These are phyloP conservation scores for Yarrowia deformans DNA, from an alignment of 805 yeast species.

Conservation along the genomic window DNA sequence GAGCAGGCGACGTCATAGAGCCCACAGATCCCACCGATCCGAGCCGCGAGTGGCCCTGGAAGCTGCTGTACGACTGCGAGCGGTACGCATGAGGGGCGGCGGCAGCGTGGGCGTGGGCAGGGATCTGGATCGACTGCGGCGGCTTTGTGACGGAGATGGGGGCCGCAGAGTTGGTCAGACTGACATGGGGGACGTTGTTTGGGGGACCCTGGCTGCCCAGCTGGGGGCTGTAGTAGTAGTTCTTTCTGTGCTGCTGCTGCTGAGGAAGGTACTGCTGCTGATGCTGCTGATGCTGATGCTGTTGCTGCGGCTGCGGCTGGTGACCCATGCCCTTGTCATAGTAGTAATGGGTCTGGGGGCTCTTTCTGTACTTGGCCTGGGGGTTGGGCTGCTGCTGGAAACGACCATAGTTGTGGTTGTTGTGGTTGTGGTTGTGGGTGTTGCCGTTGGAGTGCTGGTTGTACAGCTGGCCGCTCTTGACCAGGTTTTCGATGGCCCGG, in stretches of 20 bases:
- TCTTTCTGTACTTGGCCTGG: slow-evolving; percentile 11
- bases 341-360: slow-evolving; percentile 32
- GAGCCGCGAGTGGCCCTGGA: slow-evolving; percentile 27
- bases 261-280: slow-evolving; percentile 16
- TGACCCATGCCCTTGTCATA: not conserved
- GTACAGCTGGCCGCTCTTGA: slow-evolving; percentile 37
- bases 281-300: slow-evolving; percentile 13
- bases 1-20: slow-evolving; percentile 18
- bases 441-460: not conserved
- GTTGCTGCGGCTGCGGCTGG: not conserved
- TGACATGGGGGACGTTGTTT: slow-evolving; percentile 15
- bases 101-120: not conserved
- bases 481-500: slow-evolving; percentile 36
- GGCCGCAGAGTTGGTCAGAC: not conserved
- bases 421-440: not conserved
- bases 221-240: slow-evolving; percentile 35
- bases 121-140: slow-evolving; percentile 23
- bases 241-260: slow-evolving; percentile 2
- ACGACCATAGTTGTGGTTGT: slow-evolving; percentile 14
- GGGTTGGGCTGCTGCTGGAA: slow-evolving; percentile 25
- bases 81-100: slow-evolving; percentile 13
- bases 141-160: not conserved
- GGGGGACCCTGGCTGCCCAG: not conserved
- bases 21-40: slow-evolving; percentile 28
- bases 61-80: slow-evolving; percentile 29